Conservation (phyloP, 129 eudicot genomes). For the Chrysanthemum seticuspe region DNA sequence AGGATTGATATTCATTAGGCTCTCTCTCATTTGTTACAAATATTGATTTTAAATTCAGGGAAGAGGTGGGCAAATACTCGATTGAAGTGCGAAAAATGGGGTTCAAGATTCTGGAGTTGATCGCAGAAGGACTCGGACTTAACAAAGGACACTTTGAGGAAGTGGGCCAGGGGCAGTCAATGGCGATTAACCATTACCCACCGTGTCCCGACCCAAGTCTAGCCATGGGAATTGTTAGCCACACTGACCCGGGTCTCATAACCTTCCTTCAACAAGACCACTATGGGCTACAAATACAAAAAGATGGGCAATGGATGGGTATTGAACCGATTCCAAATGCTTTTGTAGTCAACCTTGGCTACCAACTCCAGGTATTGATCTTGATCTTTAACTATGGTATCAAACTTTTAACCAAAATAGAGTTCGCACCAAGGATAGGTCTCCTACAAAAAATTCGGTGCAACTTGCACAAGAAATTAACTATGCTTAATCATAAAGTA, state of each 20-base stretch:
- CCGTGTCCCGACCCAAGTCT: slow-evolving; percentile 54
- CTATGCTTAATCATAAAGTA: no score
- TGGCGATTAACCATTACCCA: slow-evolving; percentile 39
- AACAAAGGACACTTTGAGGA: slow-evolving; percentile 24
- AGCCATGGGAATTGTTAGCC: slow-evolving; percentile 39
- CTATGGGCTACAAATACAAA: slow-evolving; percentile 45
- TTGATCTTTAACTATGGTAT: no score
- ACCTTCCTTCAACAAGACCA: slow-evolving; percentile 42
- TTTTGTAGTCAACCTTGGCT: slow-evolving; percentile 52
- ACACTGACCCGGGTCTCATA: slow-evolving; percentile 45
- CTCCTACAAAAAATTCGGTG: no score
- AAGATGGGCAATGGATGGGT: slow-evolving; percentile 48
- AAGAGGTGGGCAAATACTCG: slow-evolving; percentile 32
- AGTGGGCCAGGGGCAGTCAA: slow-evolving; percentile 21
- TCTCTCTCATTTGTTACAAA: no score
- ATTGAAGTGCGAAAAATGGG: slow-evolving; percentile 36
- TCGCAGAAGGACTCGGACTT: slow-evolving; percentile 45
- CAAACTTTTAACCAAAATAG: no score
- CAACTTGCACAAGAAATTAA: no score
- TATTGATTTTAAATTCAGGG: slow-evolving; percentile 11
- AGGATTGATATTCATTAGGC: no score
- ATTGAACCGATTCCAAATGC: slow-evolving; percentile 51
- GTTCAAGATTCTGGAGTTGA: slow-evolving; percentile 38
- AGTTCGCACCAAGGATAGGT: no score
- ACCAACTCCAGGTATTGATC: slow-evolving; percentile 27